These are phyloP conservation scores for Colletotrichum tabaci DNA, from an alignment of 2,329 filamentous ascomycete species.

Conservation along the genomic window DNA sequence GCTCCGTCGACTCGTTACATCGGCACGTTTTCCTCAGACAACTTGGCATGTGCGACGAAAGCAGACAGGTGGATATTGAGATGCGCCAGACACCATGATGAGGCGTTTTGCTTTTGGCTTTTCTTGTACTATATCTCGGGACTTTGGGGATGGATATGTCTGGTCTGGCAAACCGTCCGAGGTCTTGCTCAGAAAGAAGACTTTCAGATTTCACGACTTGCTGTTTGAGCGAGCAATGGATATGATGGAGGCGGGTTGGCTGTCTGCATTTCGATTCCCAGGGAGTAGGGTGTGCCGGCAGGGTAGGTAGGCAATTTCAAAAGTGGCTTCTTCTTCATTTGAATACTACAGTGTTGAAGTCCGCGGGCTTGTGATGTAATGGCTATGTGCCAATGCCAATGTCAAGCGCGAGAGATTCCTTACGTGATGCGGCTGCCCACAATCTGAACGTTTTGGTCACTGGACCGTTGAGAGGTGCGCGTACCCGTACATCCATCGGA, in stretches of 20 bases:
- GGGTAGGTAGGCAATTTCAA: constrained; percentile 30
- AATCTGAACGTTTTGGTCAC: no score
- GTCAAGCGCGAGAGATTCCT: not conserved
- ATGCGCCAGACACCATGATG: constrained; percentile 27
- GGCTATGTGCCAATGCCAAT: not conserved
- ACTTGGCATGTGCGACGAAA: constrained; percentile 21
- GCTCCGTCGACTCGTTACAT: constrained; percentile 2
- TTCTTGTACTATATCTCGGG: constrained; percentile 42
- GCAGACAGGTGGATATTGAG: constrained; percentile 4
- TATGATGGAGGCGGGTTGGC: constrained; percentile 33
- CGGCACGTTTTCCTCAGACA: not conserved
- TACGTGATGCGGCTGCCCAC: not conserved
- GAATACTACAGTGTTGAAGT: not conserved
- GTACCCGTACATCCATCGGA: no score
- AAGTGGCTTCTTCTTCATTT: constrained; percentile 32
- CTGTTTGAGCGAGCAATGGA: constrained; percentile 34
- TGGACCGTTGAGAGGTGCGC: not conserved
- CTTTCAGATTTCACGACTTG: constrained; percentile 19
- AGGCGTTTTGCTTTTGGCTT: constrained; percentile 38
- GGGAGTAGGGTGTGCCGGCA: constrained; percentile 26
- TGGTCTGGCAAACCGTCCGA: constrained; percentile 9
- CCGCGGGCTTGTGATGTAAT: not conserved
- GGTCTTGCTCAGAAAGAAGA: constrained; percentile 23
- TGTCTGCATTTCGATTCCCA: constrained; percentile 36
- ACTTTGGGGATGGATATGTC: constrained; percentile 35